Percentiles rank a stretch among this genome's conserved stretches.
phyloP scores from a whole-genome alignment of 345 rosid genomes.

The Aegle marmelos region DNA sequence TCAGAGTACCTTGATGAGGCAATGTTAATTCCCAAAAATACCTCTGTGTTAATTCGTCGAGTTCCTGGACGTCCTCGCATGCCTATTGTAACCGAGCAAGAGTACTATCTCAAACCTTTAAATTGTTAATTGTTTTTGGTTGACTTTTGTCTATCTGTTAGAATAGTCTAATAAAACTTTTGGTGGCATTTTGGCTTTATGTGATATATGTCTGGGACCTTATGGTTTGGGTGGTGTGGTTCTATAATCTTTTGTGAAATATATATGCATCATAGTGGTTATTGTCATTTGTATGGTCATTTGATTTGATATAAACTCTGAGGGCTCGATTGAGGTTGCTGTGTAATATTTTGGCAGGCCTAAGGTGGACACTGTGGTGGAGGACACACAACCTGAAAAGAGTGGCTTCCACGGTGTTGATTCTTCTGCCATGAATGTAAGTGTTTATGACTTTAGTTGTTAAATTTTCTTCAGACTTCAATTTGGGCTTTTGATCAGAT shows the following conservation, averaged over 20 bases:
- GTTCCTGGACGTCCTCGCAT: constrained; percentile 98
- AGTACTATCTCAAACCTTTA: constrained; percentile 70
- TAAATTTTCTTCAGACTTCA: background rate
- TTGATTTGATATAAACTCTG: constrained; percentile 7
- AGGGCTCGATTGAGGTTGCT: constrained; percentile 23
- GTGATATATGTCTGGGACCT: background rate
- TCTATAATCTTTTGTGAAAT: background rate
- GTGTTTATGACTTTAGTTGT: constrained; percentile 12
- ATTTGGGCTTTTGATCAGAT: background rate
- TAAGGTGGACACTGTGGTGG: constrained; percentile 51
- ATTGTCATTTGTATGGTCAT: constrained; percentile 2
- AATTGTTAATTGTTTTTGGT: constrained; percentile 18
- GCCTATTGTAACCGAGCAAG: constrained; percentile 83
- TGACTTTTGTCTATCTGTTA: constrained; percentile 10
- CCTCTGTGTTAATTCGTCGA: constrained; percentile 94
- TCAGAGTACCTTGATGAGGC: constrained; percentile 98
- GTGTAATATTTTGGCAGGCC: constrained; percentile 54
- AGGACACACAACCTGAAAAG: constrained; percentile 47
- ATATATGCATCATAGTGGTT: background rate
- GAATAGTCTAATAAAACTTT: background rate
- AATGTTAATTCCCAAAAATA: constrained; percentile 92
- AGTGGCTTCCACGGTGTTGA: constrained; percentile 44
- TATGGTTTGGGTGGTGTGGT: background rate
- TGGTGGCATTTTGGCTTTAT: background rate
- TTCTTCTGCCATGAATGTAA: constrained; percentile 61